phyloP scores from a whole-genome alignment of 179 eudicot species.

The Amaranthus tricolor region DNA sequence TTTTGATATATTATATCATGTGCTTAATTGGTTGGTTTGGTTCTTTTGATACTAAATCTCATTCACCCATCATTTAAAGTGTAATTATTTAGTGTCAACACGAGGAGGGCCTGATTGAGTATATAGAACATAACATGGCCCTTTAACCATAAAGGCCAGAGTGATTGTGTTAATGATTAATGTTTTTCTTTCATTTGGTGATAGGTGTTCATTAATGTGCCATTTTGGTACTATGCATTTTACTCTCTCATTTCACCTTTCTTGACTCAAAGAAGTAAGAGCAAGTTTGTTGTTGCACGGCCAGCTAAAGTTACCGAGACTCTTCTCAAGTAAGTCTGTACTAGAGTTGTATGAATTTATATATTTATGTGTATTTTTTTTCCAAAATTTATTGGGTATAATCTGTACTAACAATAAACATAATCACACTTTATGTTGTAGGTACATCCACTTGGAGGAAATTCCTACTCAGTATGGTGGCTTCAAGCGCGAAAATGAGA shows the following conservation, averaged over 20 bases:
- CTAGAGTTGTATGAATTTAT: background rate
- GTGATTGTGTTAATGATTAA: background rate
- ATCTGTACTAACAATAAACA: background rate
- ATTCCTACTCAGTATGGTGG: slow-evolving; percentile 57
- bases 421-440: slow-evolving; percentile 11
- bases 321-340: slow-evolving; percentile 57
- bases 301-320: slow-evolving; percentile 64
- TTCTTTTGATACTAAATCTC: too few relatives aligned
- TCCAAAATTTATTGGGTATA: background rate
- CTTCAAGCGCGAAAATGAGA: slow-evolving; percentile 34
- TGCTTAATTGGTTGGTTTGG: too few relatives aligned
- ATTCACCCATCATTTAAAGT: too few relatives aligned
- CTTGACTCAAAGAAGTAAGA: slow-evolving; percentile 72
- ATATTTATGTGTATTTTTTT: background rate
- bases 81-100: too few relatives aligned
- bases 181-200: slow-evolving; percentile 2
- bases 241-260: slow-evolving; percentile 54
- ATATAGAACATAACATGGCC: too few relatives aligned
- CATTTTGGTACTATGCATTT: slow-evolving; percentile 73
- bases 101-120: too few relatives aligned
- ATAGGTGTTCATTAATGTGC: slow-evolving; percentile 73
- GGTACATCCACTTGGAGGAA: slow-evolving; percentile 53
- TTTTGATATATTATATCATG: too few relatives aligned
- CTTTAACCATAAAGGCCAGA: too few relatives aligned
- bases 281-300: slow-evolving; percentile 63